A percentile compares a stretch with the other conserved stretches of the same genome.
Evolutionary conservation across 1,284 basidiomycete species (phyloP).

Genomic region (Sporisorium scitamineum): DNA sequence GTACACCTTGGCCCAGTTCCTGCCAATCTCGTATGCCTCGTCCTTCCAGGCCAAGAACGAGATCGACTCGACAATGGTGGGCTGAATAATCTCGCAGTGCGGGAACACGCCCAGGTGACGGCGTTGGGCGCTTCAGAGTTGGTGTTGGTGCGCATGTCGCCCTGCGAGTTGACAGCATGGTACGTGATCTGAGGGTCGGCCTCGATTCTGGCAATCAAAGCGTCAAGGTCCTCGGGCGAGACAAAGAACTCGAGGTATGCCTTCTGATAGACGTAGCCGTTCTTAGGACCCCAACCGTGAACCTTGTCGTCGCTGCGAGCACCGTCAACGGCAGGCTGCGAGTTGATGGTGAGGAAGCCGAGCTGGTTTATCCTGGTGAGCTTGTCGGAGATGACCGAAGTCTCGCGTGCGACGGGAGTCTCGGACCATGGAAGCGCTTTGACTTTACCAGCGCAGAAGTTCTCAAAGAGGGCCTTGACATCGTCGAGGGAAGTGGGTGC

Average conservation of each 20-base stretch:
- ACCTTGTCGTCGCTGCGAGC: conserved; percentile 80
- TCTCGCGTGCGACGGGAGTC: conserved; percentile 85
- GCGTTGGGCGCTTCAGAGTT: conserved; percentile 93
- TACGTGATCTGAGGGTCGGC: conserved; percentile 91
- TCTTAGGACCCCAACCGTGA: conserved; percentile 69
- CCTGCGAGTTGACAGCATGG: conserved; percentile 86
- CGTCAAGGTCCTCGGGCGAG: conserved; percentile 78
- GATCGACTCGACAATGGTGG: conserved; percentile 88
- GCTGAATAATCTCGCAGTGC: conserved; percentile 88
- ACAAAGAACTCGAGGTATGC: conserved; percentile 99
- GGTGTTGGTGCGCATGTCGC: conserved; percentile 92
- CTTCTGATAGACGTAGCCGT: conserved; percentile 73
- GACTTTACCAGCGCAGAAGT: conserved; percentile 69
- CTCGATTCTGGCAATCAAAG: conserved; percentile 86
- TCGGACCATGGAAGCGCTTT: conserved; percentile 95
- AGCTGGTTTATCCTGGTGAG: conserved; percentile 86
- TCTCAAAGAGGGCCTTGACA: conserved; percentile 69
- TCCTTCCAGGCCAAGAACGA: conserved; percentile 69
- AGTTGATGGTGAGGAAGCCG: conserved; percentile 95
- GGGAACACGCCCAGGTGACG: conserved; percentile 99
- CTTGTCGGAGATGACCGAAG: conserved; percentile 81
- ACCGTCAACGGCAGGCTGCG: conserved; percentile 92
- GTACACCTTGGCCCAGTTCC: conserved; percentile 67
- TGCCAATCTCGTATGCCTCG: conserved; percentile 68
- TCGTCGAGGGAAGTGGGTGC: conserved; percentile 51